Base-by-base conservation (phyloP, 2,329 filamentous ascomycete genomes). In the Alternaria burnsii region DNA sequence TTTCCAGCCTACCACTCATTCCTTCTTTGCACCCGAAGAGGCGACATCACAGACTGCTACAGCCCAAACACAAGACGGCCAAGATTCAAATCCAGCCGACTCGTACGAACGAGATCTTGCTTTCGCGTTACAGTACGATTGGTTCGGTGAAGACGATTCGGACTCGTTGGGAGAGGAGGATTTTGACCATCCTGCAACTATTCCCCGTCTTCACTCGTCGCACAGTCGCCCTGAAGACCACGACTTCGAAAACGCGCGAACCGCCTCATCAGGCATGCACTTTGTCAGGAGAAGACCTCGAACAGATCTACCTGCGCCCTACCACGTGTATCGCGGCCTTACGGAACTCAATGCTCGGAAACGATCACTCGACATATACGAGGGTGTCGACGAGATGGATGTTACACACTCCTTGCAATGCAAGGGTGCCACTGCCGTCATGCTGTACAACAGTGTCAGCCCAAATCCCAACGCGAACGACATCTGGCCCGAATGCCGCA, bases 401-500 rank as follows among this genome's bases (percentile, higher is more conserved):
- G 51, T 70, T 14, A 50, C 55, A 12, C 50, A 34, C 9, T 55
- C 54, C 4, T 52, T 77, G 24, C 58, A 55, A 8, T 65, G 34
- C 11, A 65, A 65, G 36, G 70, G 63, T 16, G 76, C 75, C 3
- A 61, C 71, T 12, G 69, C 73, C 41, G 59, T 70, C 14, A 55
- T 77, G 40, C 36, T 67, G 22, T 77, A 75, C 48, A 59, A 61
- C 24, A 65, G 51, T 10, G 41, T 55, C 16, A 41, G 40, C 16
- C 63, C 70, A 26, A 61, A 71, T 20, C 62, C 71, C 5, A 26
- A 63, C 14, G 74, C 74, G 6, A 78, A 75, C 48, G 76, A 79
- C 44, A 70, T 79, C 5, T 79, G 76, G 76, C 77, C 76, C 8
- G 60, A 71, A 10, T 71, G 73, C 22, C 74, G 76, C 32, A 74